Conservation (phyloP, 1,139 yeast species). For the Pneumocystis sp. region DNA sequence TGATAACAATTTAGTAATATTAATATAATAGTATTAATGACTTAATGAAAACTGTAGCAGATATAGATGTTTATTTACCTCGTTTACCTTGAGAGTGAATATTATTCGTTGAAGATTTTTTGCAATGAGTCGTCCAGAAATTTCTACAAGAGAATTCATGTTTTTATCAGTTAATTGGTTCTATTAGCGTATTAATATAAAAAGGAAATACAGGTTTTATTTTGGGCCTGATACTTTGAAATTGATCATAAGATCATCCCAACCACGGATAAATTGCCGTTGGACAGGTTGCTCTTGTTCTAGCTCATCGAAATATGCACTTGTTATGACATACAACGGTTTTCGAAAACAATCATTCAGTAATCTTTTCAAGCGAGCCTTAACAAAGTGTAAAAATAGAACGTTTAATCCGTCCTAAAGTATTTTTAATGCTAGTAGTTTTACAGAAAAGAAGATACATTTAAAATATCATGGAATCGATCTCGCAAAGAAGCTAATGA, state of each 20-base stretch:
- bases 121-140: background rate
- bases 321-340: background rate
- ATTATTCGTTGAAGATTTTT: background rate
- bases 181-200: background rate
- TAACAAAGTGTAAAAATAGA: constrained; percentile 4
- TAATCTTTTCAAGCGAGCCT: background rate
- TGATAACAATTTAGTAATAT: background rate
- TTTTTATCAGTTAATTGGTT: background rate
- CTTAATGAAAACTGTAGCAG: background rate
- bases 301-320: background rate
- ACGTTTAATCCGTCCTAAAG: constrained; percentile 7
- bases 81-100: background rate
- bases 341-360: background rate
- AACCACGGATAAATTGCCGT: background rate
- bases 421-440: constrained; percentile 3
- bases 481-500: constrained; percentile 9
- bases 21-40: too few relatives aligned
- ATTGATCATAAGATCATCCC: background rate
- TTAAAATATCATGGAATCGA: constrained; percentile 8
- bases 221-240: background rate
- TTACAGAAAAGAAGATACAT: background rate
- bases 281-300: background rate
- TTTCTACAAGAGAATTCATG: background rate
- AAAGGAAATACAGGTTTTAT: background rate
- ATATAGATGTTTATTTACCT: background rate